These are phyloP conservation scores for Cyamopsis tetragonoloba DNA, from an alignment of 306 rosid genomes.

Conservation along the genomic window DNA sequence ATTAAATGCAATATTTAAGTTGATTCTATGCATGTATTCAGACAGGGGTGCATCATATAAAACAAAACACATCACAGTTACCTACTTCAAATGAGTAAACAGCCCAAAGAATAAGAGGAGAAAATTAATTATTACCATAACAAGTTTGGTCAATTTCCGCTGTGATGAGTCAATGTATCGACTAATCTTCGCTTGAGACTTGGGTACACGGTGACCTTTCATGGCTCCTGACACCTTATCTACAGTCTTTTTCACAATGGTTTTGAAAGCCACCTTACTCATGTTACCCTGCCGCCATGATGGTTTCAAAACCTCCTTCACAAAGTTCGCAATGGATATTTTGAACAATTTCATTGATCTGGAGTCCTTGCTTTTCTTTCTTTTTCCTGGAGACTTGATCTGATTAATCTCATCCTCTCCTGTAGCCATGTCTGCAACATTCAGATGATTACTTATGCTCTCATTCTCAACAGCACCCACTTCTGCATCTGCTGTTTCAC, in stretches of 20 bases:
- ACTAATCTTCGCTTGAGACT: slow-evolving; percentile 82
- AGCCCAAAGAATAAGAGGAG: slow-evolving; percentile 14
- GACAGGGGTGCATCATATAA: not conserved
- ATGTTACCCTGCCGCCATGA: slow-evolving; percentile 98
- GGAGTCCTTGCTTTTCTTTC: slow-evolving; percentile 75
- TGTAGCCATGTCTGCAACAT: slow-evolving; percentile 36
- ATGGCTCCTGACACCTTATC: slow-evolving; percentile 98
- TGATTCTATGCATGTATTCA: not conserved
- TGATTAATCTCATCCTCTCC: slow-evolving; percentile 75
- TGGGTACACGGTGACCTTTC: slow-evolving; percentile 86
- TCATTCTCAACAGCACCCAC: slow-evolving; percentile 75
- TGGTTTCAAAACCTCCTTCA: slow-evolving; percentile 89
- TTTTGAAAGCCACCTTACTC: slow-evolving; percentile 99
- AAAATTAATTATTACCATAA: slow-evolving; percentile 63
- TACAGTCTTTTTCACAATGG: slow-evolving; percentile 95
- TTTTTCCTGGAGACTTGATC: slow-evolving; percentile 65
- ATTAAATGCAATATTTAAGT: not conserved
- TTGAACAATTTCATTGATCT: slow-evolving; percentile 79
- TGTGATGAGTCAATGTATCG: slow-evolving; percentile 87
- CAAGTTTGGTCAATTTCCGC: slow-evolving; percentile 91
- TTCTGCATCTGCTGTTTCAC: slow-evolving; percentile 92
- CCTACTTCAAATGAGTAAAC: not conserved
- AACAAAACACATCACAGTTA: not conserved
- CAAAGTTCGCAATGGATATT: slow-evolving; percentile 86
- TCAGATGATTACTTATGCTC: slow-evolving; percentile 52